phyloP scores from a whole-genome alignment of 441 rosid species.

The Brassica hybrid region DNA sequence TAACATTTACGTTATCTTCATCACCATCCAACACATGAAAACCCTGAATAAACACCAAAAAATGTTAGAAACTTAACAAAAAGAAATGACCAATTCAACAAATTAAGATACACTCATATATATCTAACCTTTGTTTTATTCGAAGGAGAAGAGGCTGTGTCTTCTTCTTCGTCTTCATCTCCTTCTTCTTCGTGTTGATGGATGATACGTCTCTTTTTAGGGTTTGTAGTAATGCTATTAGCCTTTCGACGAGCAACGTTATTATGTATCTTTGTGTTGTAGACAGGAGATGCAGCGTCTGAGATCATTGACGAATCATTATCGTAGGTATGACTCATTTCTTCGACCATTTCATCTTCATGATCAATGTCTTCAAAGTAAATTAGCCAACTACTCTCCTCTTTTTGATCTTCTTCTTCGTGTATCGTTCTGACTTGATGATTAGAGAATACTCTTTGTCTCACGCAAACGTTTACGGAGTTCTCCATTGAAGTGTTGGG shows the following conservation, averaged over 20 bases:
- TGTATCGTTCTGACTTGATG: slow-evolving; percentile 33
- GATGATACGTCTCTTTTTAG: slow-evolving; percentile 36
- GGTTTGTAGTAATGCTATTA: slow-evolving; percentile 18
- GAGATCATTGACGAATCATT: slow-evolving; percentile 45
- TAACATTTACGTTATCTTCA: slow-evolving; percentile 28
- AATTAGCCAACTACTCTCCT: slow-evolving; percentile 61
- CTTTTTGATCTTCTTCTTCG: slow-evolving; percentile 34
- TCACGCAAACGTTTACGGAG: slow-evolving; percentile 39
- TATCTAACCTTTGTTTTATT: slow-evolving; percentile 53
- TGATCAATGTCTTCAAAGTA: slow-evolving; percentile 52
- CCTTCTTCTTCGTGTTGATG: slow-evolving; percentile 15
- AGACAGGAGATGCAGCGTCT: slow-evolving; percentile 56
- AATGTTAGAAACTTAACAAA: slow-evolving; percentile 1
- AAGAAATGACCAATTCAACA: background rate
- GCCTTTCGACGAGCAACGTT: slow-evolving; percentile 24
- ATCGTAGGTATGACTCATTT: slow-evolving; percentile 20
- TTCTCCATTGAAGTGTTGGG: slow-evolving; percentile 43
- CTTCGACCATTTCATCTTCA: slow-evolving; percentile 26
- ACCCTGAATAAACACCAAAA: slow-evolving; percentile 30
- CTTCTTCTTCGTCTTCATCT: slow-evolving; percentile 45
- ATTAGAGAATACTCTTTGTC: slow-evolving; percentile 33
- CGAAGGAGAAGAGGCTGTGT: slow-evolving; percentile 66
- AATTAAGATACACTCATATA: background rate
- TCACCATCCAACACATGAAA: slow-evolving; percentile 28
- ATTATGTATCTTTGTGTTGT: slow-evolving; percentile 39